Base-by-base conservation (phyloP, 2,329 filamentous ascomycete genomes). In the Mycogone perniciosa region DNA sequence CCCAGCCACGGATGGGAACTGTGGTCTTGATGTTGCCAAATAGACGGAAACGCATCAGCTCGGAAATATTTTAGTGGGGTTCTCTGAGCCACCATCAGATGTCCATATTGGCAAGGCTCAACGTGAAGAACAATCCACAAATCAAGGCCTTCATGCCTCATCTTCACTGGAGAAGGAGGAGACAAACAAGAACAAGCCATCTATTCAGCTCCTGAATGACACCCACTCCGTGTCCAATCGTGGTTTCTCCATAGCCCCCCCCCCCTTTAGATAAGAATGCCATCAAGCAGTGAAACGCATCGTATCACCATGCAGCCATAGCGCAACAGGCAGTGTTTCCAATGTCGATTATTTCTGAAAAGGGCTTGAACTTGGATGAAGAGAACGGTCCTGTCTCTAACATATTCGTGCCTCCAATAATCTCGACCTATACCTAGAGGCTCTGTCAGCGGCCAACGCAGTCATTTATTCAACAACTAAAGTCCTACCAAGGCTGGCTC, bases 401-500 rank as follows among this genome's bases (percentile, higher is more conserved):
- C 43, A 52, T 72, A 5, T 62, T 56, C 4, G 56, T 54, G 0
- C 64, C 65, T 3, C 70, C 67, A 1, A 68, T 64, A 35, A 63
- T 68, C 4, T 62, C 73, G 46, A 64, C 70, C 3, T 96, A 96
- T 67, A 95, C 89, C 0, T 79, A 83, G 50, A 76, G 77, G 42
- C 81, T 91, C 40, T 81, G 84, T 33, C 70, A 81, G 6, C 77
- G 78, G 26, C 86, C 89, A 0, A 76, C 80, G 4, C 82, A 85
- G 57, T 83, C 88, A 0, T 96, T 89, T 58, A 52, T 71, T 0
- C 82, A 93, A 61, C 86, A 88, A 38, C 80, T 97, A 1, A 83
- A 75, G 52, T 79, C 86, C 0, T 95, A 80, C 73, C 85, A 89
- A 59, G 91, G 92, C 1, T 82, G 89, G 9, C 79, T 97, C 8